Percentiles rank a stretch among this genome's conserved stretches.
Evolutionary conservation across 2,329 filamentous ascomycete genomes (phyloP).

Genomic region (Furcasterigmium sp.): DNA sequence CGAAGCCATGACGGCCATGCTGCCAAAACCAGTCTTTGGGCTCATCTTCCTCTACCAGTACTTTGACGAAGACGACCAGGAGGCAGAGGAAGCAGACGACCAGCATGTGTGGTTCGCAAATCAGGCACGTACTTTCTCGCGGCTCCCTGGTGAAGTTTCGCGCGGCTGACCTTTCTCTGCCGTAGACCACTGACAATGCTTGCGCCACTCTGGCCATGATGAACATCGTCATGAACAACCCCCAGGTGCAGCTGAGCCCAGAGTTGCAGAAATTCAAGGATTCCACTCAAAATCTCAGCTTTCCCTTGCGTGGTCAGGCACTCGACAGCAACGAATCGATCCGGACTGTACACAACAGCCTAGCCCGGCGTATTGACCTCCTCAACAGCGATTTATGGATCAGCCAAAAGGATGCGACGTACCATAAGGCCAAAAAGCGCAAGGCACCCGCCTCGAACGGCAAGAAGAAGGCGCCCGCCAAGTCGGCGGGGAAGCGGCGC

Average conservation of each 20-base stretch:
- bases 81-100: constrained; percentile 48
- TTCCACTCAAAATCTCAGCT: constrained; percentile 62
- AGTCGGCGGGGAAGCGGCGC: constrained; percentile 28
- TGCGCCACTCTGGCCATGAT: constrained; percentile 91
- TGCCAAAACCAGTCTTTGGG: constrained; percentile 75
- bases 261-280: constrained; percentile 68
- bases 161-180: not conserved
- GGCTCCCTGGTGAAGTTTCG: not conserved
- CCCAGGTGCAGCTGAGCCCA: constrained; percentile 61
- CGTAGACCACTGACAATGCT: constrained; percentile 70
- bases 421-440: constrained; percentile 16
- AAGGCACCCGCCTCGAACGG: constrained; percentile 29
- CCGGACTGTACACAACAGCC: constrained; percentile 81
- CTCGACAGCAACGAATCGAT: constrained; percentile 73
- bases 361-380: constrained; percentile 73
- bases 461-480: constrained; percentile 37
- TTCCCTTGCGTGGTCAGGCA: constrained; percentile 69
- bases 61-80: constrained; percentile 40
- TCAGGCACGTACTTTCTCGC: constrained; percentile 49
- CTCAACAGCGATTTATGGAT: constrained; percentile 59
- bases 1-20: constrained; percentile 51
- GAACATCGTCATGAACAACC: constrained; percentile 87
- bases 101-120: constrained; percentile 88
- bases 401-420: constrained; percentile 16
- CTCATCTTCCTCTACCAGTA: constrained; percentile 86